A percentile compares a stretch with the other conserved stretches of the same genome.
Evolutionary conservation across 2,329 filamentous ascomycete genomes (phyloP).

Genomic region (Aspergillus oerlinghausenensis): DNA sequence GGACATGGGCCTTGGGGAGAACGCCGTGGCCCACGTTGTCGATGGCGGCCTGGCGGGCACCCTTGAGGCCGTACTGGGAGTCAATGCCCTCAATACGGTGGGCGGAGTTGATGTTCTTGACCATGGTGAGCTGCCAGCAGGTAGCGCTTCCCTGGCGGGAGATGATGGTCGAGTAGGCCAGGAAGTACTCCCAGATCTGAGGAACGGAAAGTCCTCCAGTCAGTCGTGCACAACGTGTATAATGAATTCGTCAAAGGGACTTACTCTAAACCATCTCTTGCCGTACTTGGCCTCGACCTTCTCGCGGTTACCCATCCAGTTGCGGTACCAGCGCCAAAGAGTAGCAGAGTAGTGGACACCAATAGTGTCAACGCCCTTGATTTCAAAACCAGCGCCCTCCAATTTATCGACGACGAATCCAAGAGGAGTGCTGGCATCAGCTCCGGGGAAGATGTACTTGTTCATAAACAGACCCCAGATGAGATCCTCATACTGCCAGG

Average conservation of each 20-base stretch:
- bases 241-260: slow-evolving; percentile 29
- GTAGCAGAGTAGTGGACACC: slow-evolving; percentile 97
- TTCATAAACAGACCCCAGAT: slow-evolving; percentile 99
- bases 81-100: slow-evolving; percentile 73
- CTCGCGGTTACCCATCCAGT: slow-evolving; percentile 92
- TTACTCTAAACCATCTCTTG: slow-evolving; percentile 87
- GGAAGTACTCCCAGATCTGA: slow-evolving; percentile 88
- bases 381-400: slow-evolving; percentile 81
- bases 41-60: slow-evolving; percentile 53
- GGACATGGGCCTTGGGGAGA: slow-evolving; percentile 32
- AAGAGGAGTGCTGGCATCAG: slow-evolving; percentile 89
- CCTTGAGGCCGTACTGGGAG: slow-evolving; percentile 64
- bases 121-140: slow-evolving; percentile 79
- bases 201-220: not conserved
- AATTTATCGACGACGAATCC: slow-evolving; percentile 80
- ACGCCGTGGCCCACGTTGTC: slow-evolving; percentile 30
- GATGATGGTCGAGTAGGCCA: slow-evolving; percentile 77
- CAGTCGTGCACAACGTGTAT: not conserved
- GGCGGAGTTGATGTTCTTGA: slow-evolving; percentile 86
- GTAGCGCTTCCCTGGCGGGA: slow-evolving; percentile 79
- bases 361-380: slow-evolving; percentile 88
- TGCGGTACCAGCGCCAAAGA: slow-evolving; percentile 96
- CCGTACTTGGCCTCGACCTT: slow-evolving; percentile 96
- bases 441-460: slow-evolving; percentile 97
- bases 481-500: slow-evolving; percentile 96